These are phyloP conservation scores for Elsinoe fawcettii DNA, from an alignment of 2,329 filamentous ascomycete species.

Conservation along the genomic window DNA sequence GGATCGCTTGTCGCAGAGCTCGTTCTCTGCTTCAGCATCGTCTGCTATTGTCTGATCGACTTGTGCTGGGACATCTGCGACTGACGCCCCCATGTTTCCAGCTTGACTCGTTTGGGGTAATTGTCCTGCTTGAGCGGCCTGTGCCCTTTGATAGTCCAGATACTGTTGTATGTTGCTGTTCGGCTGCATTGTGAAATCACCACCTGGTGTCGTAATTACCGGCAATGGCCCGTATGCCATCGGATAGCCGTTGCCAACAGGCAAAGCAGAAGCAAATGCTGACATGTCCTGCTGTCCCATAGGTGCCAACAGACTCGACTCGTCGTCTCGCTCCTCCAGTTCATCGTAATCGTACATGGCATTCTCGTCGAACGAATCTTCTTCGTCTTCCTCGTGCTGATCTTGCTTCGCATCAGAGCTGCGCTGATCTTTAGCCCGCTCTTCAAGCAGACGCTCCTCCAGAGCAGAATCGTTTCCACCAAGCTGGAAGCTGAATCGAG, in stretches of 20 bases:
- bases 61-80: background rate
- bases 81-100: too few relatives aligned
- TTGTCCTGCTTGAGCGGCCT: background rate
- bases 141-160: constrained; percentile 2
- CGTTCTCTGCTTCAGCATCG: constrained; percentile 11
- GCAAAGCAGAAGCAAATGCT: background rate
- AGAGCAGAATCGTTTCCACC: constrained; percentile 56
- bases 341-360: constrained; percentile 41
- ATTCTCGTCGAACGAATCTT: constrained; percentile 32
- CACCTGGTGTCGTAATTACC: background rate
- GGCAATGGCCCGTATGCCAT: background rate
- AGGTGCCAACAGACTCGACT: constrained; percentile 21
- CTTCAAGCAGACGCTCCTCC: constrained; percentile 63
- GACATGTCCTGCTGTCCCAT: constrained; percentile 11
- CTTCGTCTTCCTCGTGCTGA: constrained; percentile 25
- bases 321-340: constrained; percentile 31
- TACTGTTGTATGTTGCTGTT: constrained; percentile 14
- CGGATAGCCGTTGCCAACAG: background rate
- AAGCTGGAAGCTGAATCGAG: constrained; percentile 76
- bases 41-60: background rate
- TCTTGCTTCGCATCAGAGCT: background rate
- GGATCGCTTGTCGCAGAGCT: constrained; percentile 7
- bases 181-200: constrained; percentile 2
- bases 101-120: background rate
- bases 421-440: constrained; percentile 58